Conservation (phyloP, 371 early-diverging fungal genomes). For the Apophysomyces variabilis region DNA sequence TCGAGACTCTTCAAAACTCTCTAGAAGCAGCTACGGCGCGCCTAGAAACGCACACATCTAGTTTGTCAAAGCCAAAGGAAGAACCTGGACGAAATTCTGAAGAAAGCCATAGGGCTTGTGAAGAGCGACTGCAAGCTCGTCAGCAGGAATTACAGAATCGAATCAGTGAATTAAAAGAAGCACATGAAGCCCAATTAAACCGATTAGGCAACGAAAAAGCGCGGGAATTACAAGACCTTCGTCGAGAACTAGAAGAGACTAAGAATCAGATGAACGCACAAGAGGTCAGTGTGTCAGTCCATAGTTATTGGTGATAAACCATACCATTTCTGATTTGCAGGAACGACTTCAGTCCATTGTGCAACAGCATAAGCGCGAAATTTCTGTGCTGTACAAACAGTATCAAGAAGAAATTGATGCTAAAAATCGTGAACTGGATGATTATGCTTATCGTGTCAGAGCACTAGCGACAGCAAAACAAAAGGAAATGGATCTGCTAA, state of each 20-base stretch:
- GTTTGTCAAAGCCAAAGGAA: constrained; percentile 12
- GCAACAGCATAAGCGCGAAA: constrained; percentile 43
- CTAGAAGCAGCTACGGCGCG: constrained; percentile 45
- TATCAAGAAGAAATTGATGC: constrained; percentile 38
- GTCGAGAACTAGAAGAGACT: constrained; percentile 14
- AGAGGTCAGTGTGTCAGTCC: background rate
- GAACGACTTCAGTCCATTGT: constrained; percentile 28
- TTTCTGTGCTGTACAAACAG: constrained; percentile 39
- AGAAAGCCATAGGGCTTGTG: constrained; percentile 25
- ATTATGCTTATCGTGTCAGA: constrained; percentile 47
- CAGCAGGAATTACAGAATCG: constrained; percentile 36
- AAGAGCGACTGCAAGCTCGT: constrained; percentile 27
- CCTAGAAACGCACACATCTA: constrained; percentile 36
- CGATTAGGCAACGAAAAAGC: constrained; percentile 41
- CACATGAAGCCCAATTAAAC: constrained; percentile 35
- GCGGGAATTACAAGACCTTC: constrained; percentile 27
- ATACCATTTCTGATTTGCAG: background rate
- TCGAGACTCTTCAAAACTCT: constrained; percentile 43
- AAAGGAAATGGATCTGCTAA: constrained; percentile 37
- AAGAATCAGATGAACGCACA: constrained; percentile 1
- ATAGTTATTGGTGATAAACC: background rate
- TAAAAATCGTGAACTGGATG: constrained; percentile 45
- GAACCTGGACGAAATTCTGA: background rate
- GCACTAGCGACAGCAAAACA: constrained; percentile 37
- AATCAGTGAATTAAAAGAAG: constrained; percentile 30